These are phyloP conservation scores for Lactifluus subvellereus DNA, from an alignment of 768 basidiomycete genomes.

Conservation along the genomic window DNA sequence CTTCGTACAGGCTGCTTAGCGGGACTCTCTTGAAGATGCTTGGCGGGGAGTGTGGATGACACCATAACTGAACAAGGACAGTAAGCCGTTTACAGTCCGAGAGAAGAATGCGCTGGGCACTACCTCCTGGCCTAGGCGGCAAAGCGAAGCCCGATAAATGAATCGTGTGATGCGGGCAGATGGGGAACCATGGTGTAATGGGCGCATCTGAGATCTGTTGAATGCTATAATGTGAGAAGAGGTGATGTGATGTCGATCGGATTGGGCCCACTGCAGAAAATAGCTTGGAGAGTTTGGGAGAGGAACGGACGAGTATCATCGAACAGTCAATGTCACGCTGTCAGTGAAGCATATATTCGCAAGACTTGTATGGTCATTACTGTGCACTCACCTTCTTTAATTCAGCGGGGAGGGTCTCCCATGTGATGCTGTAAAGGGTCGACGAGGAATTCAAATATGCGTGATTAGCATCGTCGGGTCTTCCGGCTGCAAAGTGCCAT, in stretches of 20 bases:
- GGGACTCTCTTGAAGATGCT: background rate
- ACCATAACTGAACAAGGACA: background rate
- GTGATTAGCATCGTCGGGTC: background rate
- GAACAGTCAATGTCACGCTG: background rate
- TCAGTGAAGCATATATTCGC: background rate
- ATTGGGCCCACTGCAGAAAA: background rate
- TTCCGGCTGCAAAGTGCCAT: no score
- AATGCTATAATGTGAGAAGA: background rate
- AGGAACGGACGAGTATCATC: background rate
- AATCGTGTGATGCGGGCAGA: background rate
- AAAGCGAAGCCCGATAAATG: background rate
- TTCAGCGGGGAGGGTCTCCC: background rate
- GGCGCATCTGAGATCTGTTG: background rate
- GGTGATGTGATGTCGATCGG: background rate
- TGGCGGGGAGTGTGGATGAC: background rate
- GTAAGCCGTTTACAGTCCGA: background rate
- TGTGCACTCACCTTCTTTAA: no score
- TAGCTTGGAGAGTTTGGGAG: background rate
- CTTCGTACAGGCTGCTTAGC: background rate
- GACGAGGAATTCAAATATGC: no score
- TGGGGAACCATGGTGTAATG: background rate
- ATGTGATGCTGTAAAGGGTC: background rate
- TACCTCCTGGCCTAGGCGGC: background rate
- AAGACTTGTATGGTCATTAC: background rate
- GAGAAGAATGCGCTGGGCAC: background rate